phyloP scores from a whole-genome alignment of 371 early-diverging fungal genomes.

The Polyrhizophydium stewartii region DNA sequence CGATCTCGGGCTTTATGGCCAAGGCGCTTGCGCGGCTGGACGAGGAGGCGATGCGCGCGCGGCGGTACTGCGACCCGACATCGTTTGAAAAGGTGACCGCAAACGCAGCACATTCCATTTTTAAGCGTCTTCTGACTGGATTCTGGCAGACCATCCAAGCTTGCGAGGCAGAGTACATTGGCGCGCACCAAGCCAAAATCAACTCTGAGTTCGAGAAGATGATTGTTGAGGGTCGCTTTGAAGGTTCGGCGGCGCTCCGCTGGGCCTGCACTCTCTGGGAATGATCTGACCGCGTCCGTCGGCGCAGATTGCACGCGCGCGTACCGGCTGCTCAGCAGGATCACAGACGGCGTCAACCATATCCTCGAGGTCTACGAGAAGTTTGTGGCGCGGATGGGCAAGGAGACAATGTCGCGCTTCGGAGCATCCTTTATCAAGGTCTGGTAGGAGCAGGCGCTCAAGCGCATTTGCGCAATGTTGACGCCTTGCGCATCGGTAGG shows the following conservation, averaged over 20 bases:
- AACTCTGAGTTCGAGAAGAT: conserved; percentile 67
- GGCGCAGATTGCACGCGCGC: conserved; percentile 68
- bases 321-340: conserved; percentile 58
- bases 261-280: too few species aligned
- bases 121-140: not conserved
- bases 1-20: conserved; percentile 69
- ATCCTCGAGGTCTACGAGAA: conserved; percentile 60
- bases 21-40: conserved; percentile 61
- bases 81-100: conserved; percentile 36
- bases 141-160: conserved; percentile 66
- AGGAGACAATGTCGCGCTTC: conserved; percentile 51
- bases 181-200: conserved; percentile 61
- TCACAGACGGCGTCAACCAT: conserved; percentile 60
- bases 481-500: too few species aligned
- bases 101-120: too few species aligned
- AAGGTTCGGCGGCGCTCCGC: conserved; percentile 47
- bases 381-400: conserved; percentile 59
- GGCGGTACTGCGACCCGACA: too few species aligned
- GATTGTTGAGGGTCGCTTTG: conserved; percentile 58
- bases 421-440: conserved; percentile 57
- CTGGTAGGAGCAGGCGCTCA: not conserved
- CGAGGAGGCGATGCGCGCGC: too few species aligned
- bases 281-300: too few species aligned
- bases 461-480: too few species aligned
- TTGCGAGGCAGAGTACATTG: conserved; percentile 70